A percentile compares a stretch with the other conserved stretches of the same genome.
These are phyloP conservation scores for Pestalotiopsis sp. DNA, from an alignment of 2,329 filamentous ascomycete genomes.

Conservation along the genomic window DNA sequence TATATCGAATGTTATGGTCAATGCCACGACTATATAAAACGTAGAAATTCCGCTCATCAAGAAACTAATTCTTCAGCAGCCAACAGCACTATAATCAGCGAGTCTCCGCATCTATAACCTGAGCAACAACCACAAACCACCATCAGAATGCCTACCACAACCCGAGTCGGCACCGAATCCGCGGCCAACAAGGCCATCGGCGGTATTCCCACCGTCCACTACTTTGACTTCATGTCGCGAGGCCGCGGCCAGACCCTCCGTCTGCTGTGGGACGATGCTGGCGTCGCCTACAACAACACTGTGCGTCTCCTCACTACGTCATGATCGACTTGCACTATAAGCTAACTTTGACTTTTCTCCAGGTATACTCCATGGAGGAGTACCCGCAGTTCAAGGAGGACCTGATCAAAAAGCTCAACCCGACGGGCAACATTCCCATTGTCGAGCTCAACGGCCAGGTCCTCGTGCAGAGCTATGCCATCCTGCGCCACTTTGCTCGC, in stretches of 20 bases:
- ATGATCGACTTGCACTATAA: too few species aligned
- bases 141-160: neutral
- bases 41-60: neutral
- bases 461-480: neutral
- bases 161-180: neutral
- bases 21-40: neutral
- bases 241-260: neutral
- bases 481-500: neutral
- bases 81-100: neutral
- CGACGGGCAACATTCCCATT: neutral
- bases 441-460: constrained; percentile 1
- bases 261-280: neutral
- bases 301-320: neutral
- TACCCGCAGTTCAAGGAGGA: neutral
- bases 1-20: neutral
- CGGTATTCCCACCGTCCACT: neutral
- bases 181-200: neutral
- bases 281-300: neutral
- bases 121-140: too few species aligned
- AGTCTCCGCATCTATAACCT: neutral
- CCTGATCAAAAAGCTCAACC: neutral
- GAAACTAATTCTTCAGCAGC: neutral
- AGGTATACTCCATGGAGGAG: neutral
- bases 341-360: neutral
- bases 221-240: constrained; percentile 7